These are phyloP conservation scores for Glycyrrhiza uralensis DNA, from an alignment of 306 rosid species.

Conservation along the genomic window DNA sequence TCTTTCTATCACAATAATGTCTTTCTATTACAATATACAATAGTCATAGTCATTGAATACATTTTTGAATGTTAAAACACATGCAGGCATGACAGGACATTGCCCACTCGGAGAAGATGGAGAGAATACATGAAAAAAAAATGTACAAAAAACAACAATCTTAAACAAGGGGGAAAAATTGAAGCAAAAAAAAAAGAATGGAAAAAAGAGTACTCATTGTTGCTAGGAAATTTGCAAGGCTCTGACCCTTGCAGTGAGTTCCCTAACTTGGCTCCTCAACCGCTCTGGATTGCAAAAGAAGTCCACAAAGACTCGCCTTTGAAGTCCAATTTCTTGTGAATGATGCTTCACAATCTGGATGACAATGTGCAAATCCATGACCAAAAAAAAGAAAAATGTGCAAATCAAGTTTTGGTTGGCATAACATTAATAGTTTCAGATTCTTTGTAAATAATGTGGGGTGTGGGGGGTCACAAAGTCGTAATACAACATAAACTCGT, in stretches of 20 bases:
- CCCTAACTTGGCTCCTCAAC: constrained; percentile 78
- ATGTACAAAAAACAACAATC: not conserved
- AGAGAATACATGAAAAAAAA: not conserved
- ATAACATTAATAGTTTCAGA: not conserved
- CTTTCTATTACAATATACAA: not conserved
- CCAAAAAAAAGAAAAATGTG: too few relatives aligned
- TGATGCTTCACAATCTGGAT: constrained; percentile 93
- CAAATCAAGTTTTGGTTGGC: constrained; percentile 4
- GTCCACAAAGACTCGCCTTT: constrained; percentile 83
- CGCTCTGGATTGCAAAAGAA: constrained; percentile 97
- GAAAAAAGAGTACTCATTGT: not conserved
- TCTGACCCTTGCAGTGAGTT: constrained; percentile 77
- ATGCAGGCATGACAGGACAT: not conserved
- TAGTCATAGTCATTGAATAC: not conserved
- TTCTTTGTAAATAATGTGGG: not conserved
- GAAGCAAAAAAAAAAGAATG: not conserved
- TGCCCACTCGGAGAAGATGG: not conserved
- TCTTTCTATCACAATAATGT: not conserved
- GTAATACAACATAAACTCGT: not conserved
- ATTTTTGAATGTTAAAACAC: constrained; percentile 20
- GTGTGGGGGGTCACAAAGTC: not conserved
- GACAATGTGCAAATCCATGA: not conserved
- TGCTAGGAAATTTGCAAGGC: constrained; percentile 72
- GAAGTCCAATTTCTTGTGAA: constrained; percentile 80
- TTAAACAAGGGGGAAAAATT: not conserved